Evolutionary conservation across 2,329 filamentous ascomycete species (phyloP).

Genomic region (Aspergillus carbonarius): DNA sequence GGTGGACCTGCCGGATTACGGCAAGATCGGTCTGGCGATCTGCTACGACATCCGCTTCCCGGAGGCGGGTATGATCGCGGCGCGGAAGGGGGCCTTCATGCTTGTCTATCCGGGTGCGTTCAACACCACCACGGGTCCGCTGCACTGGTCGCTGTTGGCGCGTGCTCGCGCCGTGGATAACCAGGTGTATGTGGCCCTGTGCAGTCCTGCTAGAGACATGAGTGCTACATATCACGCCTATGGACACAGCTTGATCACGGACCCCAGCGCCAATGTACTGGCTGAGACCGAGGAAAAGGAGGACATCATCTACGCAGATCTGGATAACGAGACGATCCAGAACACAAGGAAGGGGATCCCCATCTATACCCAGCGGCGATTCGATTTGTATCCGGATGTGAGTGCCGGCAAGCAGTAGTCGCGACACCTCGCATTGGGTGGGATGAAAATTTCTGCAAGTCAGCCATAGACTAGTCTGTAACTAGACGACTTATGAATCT

Average conservation of each 20-base stretch:
- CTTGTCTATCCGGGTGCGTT: conserved; percentile 96
- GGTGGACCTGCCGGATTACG: conserved; percentile 83
- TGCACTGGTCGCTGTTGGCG: conserved; percentile 87
- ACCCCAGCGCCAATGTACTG: conserved; percentile 83
- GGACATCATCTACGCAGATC: conserved; percentile 70
- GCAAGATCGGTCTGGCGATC: conserved; percentile 82
- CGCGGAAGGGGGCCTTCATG: conserved; percentile 80
- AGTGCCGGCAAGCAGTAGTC: conserved; percentile 51
- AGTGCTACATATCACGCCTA: conserved; percentile 79
- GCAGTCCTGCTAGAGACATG: conserved; percentile 83
- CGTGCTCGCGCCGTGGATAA: conserved; percentile 87
- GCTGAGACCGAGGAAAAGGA: conserved; percentile 76
- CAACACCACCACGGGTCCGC: conserved; percentile 85
- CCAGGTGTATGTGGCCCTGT: conserved; percentile 89
- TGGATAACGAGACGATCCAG: conserved; percentile 67
- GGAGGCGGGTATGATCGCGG: conserved; percentile 85
- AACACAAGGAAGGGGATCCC: conserved; percentile 81
- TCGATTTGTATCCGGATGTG: conserved; percentile 94
- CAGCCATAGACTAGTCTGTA: not conserved
- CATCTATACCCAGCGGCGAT: conserved; percentile 77
- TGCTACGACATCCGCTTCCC: conserved; percentile 99
- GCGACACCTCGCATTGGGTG: not conserved
- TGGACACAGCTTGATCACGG: conserved; percentile 85
- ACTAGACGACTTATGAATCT: not conserved
- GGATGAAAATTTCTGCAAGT: not conserved